Evolutionary conservation across 2,329 filamentous ascomycete genomes (phyloP), one percentile per base, ranked within the genome.

Genomic region (Fusarium begoniae): DNA sequence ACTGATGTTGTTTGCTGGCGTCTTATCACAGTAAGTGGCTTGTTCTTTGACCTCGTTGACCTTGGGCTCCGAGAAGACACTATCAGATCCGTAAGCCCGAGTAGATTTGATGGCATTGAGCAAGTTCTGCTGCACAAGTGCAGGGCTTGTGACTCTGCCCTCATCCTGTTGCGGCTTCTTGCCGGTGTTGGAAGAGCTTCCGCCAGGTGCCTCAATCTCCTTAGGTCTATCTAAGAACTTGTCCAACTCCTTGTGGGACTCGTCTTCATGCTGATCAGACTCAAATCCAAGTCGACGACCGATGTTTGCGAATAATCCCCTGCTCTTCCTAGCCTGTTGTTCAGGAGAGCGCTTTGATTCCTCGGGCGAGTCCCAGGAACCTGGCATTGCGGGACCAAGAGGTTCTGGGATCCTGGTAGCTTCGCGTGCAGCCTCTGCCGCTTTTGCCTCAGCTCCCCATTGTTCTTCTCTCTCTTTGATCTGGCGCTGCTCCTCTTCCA

Each of bases 11-110:
- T 95, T 90, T 2, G 90, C 90, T 5, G 93, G 90, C 30, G 86
- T 92, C 75, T 90, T 88, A 83, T 98, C 95, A 81, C 95, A 98
- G 83, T 98, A 98, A 0, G 93, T 93, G 44, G 92, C 90, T 75
- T 94, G 93, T 81, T 98, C 95, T 79, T 93, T 93, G 74, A 98
- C 91, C 57, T 91, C 85, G 70, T 90, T 91, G 41, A 93, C 92
- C 60, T 90, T 85, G 1, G 94, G 94, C 28, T 90, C 89, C 8
- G 90, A 90, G 83, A 94, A 96, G n/a, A 98, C 83, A 17, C 86
- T 85, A 22, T 90, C 88, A 3, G 93, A 94, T 72, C 93, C 92
- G 81, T 95, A 92, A 2, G 94, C 87, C 43, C 94, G 90, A 28
- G 93, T 94, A 13, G 94, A 90, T 75, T 92, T 89, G 79, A 98